These are phyloP conservation scores for rapeseed (Brassica napus) DNA, from an alignment of 345 rosid genomes.

Conservation along the genomic window Da-Ae NC_063436.1:8749501-8750000, in stretches of 20 bases:
- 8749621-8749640: conserved; percentile 1
- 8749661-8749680: background rate
- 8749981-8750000: too few relatives aligned
- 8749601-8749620: background rate
- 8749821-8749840: too few relatives aligned
- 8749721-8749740: background rate
- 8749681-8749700: background rate
- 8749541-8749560: conserved; percentile 18
- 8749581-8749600: background rate
- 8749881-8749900: too few relatives aligned
- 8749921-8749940: too few relatives aligned
- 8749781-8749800: too few relatives aligned
- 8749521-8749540: conserved; percentile 14
- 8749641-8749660: background rate
- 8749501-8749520: conserved; percentile 10
- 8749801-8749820: background rate
- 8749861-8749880: too few relatives aligned
- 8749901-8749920: too few relatives aligned
- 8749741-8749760: background rate
- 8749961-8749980: too few relatives aligned
- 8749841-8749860: too few relatives aligned
- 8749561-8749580: background rate
- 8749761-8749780: background rate
- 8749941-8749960: too few relatives aligned
- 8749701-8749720: background rate